Percentiles rank a stretch among this genome's conserved stretches.
Evolutionary conservation across 768 basidiomycete genomes (phyloP).

Genomic region (Tulasnella sp.): DNA sequence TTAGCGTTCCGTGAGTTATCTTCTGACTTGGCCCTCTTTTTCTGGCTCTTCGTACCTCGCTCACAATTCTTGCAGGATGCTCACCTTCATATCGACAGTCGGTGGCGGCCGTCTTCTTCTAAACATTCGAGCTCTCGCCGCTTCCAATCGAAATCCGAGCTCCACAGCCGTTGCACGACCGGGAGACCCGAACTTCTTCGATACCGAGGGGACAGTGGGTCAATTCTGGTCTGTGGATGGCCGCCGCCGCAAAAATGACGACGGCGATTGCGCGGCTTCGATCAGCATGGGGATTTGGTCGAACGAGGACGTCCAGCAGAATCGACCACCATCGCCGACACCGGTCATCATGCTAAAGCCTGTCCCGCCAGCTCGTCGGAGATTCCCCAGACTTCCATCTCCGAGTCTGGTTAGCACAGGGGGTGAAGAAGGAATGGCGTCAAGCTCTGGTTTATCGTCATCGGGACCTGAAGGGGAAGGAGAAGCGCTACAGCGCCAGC

Average conservation of each 20-base stretch:
- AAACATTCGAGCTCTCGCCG: not conserved
- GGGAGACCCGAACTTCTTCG: not conserved
- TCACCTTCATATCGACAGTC: not conserved
- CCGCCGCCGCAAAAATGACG: not conserved
- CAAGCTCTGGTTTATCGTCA: not conserved
- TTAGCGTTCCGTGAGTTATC: not conserved
- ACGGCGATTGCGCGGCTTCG: not conserved
- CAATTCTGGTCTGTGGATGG: not conserved
- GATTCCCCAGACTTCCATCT: not conserved
- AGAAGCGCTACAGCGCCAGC: not conserved
- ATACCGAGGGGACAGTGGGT: not conserved
- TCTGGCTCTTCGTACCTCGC: not conserved
- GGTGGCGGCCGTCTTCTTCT: not conserved
- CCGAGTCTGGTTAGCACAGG: not conserved
- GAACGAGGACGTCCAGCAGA: not conserved
- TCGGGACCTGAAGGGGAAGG: not conserved
- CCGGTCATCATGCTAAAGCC: not conserved
- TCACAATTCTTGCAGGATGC: not conserved
- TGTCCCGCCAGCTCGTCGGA: not conserved
- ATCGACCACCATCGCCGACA: not conserved
- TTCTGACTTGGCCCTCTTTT: not conserved
- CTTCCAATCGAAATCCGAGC: not conserved
- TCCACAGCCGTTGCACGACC: not conserved
- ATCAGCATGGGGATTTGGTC: slow-evolving; percentile 3
- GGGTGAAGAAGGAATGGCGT: not conserved